Percentiles rank a stretch among this genome's conserved stretches.
phyloP scores from a whole-genome alignment of 139 green algal genomes.

The Ettlia oleoabundans region DNA sequence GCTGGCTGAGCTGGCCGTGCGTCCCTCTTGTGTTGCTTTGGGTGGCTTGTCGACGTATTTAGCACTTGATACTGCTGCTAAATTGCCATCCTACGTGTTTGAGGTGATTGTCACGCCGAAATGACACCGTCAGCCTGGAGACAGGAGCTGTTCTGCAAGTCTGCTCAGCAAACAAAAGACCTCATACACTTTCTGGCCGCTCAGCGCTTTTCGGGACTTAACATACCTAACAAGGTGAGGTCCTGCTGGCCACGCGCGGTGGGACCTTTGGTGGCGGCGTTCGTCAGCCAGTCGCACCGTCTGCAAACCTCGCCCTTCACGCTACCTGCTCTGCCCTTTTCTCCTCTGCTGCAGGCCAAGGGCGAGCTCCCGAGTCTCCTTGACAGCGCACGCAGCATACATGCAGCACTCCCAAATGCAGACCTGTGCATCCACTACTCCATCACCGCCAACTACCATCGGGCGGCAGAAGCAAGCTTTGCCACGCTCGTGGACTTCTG shows the following conservation, averaged over 20 bases:
- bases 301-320: not conserved
- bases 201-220: constrained; percentile 35
- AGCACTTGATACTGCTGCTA: no score
- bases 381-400: not conserved
- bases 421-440: constrained; percentile 55
- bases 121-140: no score
- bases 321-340: not conserved
- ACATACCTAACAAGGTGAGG: constrained; percentile 56
- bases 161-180: constrained; percentile 13
- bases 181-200: constrained; percentile 41
- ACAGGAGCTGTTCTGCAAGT: constrained; percentile 60
- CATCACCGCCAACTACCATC: constrained; percentile 52
- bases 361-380: constrained; percentile 18
- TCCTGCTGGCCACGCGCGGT: not conserved
- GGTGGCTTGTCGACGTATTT: no score
- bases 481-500: constrained; percentile 2
- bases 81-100: no score
- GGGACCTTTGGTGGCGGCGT: not conserved
- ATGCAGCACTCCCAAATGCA: not conserved
- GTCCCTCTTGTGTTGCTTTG: no score
- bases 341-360: constrained; percentile 7
- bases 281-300: not conserved
- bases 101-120: no score
- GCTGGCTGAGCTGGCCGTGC: no score
- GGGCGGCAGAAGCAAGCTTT: constrained; percentile 18